A percentile compares a stretch with the other conserved stretches of the same genome.
These are phyloP conservation scores for Coemansia sp. DNA, from an alignment of 192 early-diverging fungal genomes.

Conservation along the genomic window DNA sequence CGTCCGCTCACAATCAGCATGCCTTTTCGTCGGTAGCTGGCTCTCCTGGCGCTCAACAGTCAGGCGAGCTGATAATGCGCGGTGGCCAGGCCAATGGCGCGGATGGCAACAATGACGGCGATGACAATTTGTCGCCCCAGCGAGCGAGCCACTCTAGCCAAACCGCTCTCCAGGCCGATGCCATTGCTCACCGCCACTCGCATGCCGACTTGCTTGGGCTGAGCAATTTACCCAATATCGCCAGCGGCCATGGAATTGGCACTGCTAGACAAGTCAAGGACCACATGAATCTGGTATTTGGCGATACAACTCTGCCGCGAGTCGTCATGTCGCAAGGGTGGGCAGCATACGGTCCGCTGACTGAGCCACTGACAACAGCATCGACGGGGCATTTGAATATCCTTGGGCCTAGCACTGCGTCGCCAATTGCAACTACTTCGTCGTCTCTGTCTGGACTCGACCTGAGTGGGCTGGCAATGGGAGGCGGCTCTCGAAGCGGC, in stretches of 20 bases:
- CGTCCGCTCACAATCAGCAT: conserved; percentile 5
- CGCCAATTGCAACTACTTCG: conserved; percentile 12
- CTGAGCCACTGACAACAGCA: conserved; percentile 23
- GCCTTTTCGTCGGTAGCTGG: not conserved
- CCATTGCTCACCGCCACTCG: not conserved
- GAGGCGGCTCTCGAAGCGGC: conserved; percentile 6
- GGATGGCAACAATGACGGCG: not conserved
- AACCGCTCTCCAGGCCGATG: not conserved
- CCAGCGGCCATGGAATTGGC: not conserved
- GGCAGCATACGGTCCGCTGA: conserved; percentile 33
- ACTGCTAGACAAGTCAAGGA: not conserved
- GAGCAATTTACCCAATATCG: not conserved
- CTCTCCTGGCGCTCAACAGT: not conserved
- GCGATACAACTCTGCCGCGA: conserved; percentile 16
- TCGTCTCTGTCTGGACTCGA: conserved; percentile 19
- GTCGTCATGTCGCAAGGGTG: conserved; percentile 38
- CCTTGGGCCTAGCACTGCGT: not conserved
- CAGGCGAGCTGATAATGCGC: not conserved
- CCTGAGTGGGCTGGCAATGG: conserved; percentile 10
- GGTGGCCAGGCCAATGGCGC: not conserved
- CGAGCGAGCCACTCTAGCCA: not conserved
- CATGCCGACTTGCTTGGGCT: not conserved
- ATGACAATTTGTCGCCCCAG: not conserved
- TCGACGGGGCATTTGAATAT: conserved; percentile 1
- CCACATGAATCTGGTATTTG: conserved; percentile 25